These are phyloP conservation scores for Wickerhamomyces chambardii DNA, from an alignment of 805 yeast species.

Conservation along the genomic window DNA sequence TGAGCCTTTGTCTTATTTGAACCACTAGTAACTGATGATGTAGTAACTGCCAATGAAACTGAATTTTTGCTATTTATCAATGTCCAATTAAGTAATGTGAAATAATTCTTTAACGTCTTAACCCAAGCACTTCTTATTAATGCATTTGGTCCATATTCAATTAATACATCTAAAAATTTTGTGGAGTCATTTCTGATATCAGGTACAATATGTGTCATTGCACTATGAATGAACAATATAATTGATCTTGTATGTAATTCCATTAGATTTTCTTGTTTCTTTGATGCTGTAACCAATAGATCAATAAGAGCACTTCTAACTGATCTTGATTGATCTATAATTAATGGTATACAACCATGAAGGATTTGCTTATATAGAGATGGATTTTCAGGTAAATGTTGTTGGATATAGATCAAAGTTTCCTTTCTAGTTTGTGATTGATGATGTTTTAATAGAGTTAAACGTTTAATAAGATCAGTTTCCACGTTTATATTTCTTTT, in stretches of 20 bases:
- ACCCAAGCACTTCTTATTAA: conserved; percentile 58
- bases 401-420: conserved; percentile 45
- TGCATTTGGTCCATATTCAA: conserved; percentile 45
- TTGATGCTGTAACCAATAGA: conserved; percentile 38
- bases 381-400: conserved; percentile 41
- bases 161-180: conserved; percentile 48
- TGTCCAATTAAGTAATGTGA: conserved; percentile 73
- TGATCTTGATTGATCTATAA: conserved; percentile 46
- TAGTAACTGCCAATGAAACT: conserved; percentile 22
- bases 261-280: conserved; percentile 42
- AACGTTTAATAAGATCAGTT: conserved; percentile 44
- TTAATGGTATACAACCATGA: conserved; percentile 46
- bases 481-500: conserved; percentile 21
- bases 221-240: conserved; percentile 73
- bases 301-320: conserved; percentile 53
- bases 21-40: conserved; percentile 17
- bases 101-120: conserved; percentile 57
- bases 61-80: conserved; percentile 22
- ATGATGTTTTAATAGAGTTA: conserved; percentile 71
- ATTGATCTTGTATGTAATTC: conserved; percentile 51
- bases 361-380: conserved; percentile 49
- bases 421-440: conserved; percentile 64
- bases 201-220: conserved; percentile 87
- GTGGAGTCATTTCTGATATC: conserved; percentile 72
- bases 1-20: conserved; percentile 13